Base-by-base conservation (phyloP, 2,329 filamentous ascomycete species). In the Xylariales sp. region DNA sequence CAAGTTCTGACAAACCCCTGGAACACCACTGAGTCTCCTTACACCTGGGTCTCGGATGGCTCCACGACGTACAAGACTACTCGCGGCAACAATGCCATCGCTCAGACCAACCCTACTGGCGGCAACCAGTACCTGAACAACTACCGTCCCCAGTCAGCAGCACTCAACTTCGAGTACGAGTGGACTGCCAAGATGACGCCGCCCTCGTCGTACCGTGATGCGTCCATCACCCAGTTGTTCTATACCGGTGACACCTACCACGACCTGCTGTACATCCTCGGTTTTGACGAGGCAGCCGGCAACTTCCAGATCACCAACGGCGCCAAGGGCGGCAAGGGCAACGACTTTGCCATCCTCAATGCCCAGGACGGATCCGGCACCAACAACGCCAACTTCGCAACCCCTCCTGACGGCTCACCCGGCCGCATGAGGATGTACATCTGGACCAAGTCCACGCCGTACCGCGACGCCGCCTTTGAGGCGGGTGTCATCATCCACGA, bases 241-340 rank as follows among this genome's bases (percentile, higher is more conserved):
- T 81, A 81, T 61, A 78, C 74, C 0, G 63, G 67, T 23, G 80
- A 81, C 61, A 65, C 61, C 23, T 80, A 74, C 56, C 77, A 81
- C 48, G 78, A 81, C 40, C 52, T 81, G 0, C 63, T 81, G 8
- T 72, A 80, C 47, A 52, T 60, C 5, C 67, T 81, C 1, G 76
- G 77, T 5, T 81, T 81, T 55, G 72, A 61, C 24, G 76, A 81
- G 54, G 54, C 46, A 1, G 75, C 77, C 1, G 76, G 76, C 5
- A 81, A 81, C 57, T 81, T 81, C 54, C 67, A 81, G 56, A 49
- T 57, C 37, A 72, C 76, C 60, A 80, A 79, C 61, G 67, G 72
- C 43, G 70, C 66, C 30, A 54, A 62, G 28, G 76, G 76, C 4
- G 77, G 77, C 14, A 29, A 45, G 5, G 74, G 66, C 11, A 60